Percentiles rank a stretch among this genome's conserved stretches.
Evolutionary conservation across 1,284 basidiomycete species (phyloP).

Genomic region (Amylostereum areolatum): DNA sequence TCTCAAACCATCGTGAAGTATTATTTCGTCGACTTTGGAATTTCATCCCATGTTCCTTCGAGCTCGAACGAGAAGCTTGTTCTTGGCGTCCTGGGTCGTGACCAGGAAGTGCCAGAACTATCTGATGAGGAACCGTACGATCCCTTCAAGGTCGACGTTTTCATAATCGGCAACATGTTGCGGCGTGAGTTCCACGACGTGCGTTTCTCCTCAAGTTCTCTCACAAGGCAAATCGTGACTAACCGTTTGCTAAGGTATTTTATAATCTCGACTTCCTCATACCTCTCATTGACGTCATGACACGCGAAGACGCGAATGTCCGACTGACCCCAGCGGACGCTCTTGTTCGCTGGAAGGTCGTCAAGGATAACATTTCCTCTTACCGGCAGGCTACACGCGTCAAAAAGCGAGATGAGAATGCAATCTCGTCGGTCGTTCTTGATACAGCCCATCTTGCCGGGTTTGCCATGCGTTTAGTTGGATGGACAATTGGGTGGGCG

Average conservation of each 20-base stretch:
- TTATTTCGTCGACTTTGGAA: constrained; percentile 21
- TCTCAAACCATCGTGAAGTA: constrained; percentile 13
- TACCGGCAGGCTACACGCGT: no score
- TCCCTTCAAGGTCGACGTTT: not conserved
- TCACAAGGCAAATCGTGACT: no score
- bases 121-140: not conserved
- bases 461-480: no score
- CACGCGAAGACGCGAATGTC: not conserved
- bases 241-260: constrained; percentile 4
- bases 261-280: not conserved
- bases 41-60: constrained; percentile 12
- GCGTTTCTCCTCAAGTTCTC: no score
- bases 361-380: no score
- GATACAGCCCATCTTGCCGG: no score
- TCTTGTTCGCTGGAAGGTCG: not conserved
- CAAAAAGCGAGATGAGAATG: no score
- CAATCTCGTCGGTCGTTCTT: no score
- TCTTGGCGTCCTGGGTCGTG: not conserved
- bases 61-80: constrained; percentile 13
- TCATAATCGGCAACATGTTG: constrained; percentile 1
- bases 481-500: no score
- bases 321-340: not conserved
- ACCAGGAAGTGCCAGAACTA: not conserved
- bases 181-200: not conserved
- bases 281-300: not conserved